Base-by-base conservation (phyloP, 148 eudicot species). In the Mesembryanthemum crystallinum region DNA sequence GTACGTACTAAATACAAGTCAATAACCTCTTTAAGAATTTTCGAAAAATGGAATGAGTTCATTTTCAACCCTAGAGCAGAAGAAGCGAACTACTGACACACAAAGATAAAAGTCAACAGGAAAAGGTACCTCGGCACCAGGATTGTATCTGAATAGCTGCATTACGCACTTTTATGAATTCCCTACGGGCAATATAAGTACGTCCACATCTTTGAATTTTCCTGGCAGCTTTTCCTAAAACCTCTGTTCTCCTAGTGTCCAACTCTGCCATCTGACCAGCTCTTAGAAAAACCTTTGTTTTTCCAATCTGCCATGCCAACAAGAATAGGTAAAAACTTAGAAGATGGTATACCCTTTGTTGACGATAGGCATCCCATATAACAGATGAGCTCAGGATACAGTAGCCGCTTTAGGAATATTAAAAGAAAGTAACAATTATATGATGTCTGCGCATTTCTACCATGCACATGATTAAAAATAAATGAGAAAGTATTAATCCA, bases 221-320 rank as follows among this genome's bases (percentile, higher is more conserved):
- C 82, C 85, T 91, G 29, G 99, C 99, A 17, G 98, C 99, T 77
- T 82, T 87, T 39, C 93, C 98, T 79, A 96, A 90, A 76, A 91
- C 92, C 86, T 92, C 99, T 71, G 93, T 83, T 80, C 99, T 91
- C 79, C 92, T 91, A 18, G 99, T 86, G 77, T 96, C 99, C 72
- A 96, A 82, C 81, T 96, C 99, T 64, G 99, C 99, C 99, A 96
- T 96, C 85, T 96, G 99, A 49, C 99, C 99, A 86, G 99, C 99
- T 76, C 99, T 88, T 74, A 96, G 85, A 76, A 96, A 96, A 78
- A 92, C 94, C 86, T 96, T 96, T 66, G 93, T 86, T 87, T 96
- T 96, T 63, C 99, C 99, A 64, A 96, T 79, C 99, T 93, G 90
- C 73, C 80, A 86, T 80, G 78, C 71, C 72, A 82, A 73, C 55